Base-by-base conservation (phyloP, 2,329 filamentous ascomycete genomes). In the Aspergillus arachidicola region DNA sequence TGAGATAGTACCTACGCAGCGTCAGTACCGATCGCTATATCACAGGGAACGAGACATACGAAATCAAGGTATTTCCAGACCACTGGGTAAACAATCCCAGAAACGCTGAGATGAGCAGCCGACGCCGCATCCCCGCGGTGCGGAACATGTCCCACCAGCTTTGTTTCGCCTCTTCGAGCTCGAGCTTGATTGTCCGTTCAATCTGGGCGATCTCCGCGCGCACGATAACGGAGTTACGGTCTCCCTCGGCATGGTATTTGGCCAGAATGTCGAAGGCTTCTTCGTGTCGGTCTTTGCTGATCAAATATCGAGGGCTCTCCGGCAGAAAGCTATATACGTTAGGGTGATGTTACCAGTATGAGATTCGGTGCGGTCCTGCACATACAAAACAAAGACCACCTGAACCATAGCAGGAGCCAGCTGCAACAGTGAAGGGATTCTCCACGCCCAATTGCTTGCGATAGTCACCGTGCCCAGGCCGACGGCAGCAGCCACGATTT, bases 131-230 rank as follows among this genome's bases (percentile, higher is more conserved):
- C 30, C 74, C 74, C 0, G 69, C 45, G 2, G 73, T 73, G 16
- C 57, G 61, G 59, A 76, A 67, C 66, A 76, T 68, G 50, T 73
- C 71, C 36, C 57, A 53, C 74, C 74, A 76, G 16, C 68, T 65
- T 55, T 69, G 65, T 10, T 70, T 71, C 11, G 69, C 50, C 21
- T 64, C 68, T 36, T 88, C 84, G 59, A 84, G 75, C 70, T 88
- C 86, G 1, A 86, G 69, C 34, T 81, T 80, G 68, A 88, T 84
- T 0, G 86, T 86, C 4, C 82, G 80, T 57, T 83, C 78, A 66
- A 90, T 89, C 72, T 89, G 85, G 0, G 82, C 82, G 69, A 88
- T 84, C 69, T 90, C 87, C 10, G 85, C 85, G 58, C 82, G 80
- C 30, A 88, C 85, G 14, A 88, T 81, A 14, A 82, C 75, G 0